Conservation (phyloP, 2,329 filamentous ascomycete genomes). For the Ophiosphaerella narmari region DNA sequence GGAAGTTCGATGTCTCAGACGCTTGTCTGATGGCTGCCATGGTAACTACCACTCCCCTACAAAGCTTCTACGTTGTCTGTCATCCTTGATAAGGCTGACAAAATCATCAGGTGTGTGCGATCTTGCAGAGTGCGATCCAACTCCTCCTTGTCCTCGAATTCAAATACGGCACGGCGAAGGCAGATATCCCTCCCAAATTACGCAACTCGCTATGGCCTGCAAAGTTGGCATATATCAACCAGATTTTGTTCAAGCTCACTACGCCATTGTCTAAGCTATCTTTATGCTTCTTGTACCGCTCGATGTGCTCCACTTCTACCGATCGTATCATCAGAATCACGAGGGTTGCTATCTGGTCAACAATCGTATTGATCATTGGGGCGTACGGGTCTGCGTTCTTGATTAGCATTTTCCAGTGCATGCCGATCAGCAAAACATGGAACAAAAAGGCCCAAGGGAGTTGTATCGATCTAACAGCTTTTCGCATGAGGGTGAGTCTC, state of each 20-base stretch:
- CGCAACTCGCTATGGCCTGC: constrained; percentile 5
- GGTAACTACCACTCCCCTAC: neutral
- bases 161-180: constrained; percentile 12
- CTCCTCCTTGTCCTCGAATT: constrained; percentile 8
- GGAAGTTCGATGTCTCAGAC: constrained; percentile 11
- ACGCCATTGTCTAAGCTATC: constrained; percentile 15
- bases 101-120: constrained; percentile 2
- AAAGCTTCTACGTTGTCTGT: neutral
- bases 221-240: constrained; percentile 12
- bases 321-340: constrained; percentile 8
- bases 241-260: constrained; percentile 14
- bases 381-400: constrained; percentile 12
- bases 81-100: neutral
- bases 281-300: constrained; percentile 9
- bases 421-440: constrained; percentile 10
- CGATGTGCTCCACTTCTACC: constrained; percentile 12
- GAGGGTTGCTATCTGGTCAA: constrained; percentile 6
- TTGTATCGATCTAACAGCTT: constrained; percentile 8
- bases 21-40: constrained; percentile 11
- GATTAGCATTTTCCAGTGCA: constrained; percentile 13
- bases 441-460: constrained; percentile 7
- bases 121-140: constrained; percentile 13
- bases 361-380: constrained; percentile 9
- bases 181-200: constrained; percentile 4
- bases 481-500: constrained; percentile 11